Percentiles rank a stretch among this genome's conserved stretches.
phyloP scores from a whole-genome alignment of 2,329 filamentous ascomycete species.

The Alternaria brassicicola region DNA sequence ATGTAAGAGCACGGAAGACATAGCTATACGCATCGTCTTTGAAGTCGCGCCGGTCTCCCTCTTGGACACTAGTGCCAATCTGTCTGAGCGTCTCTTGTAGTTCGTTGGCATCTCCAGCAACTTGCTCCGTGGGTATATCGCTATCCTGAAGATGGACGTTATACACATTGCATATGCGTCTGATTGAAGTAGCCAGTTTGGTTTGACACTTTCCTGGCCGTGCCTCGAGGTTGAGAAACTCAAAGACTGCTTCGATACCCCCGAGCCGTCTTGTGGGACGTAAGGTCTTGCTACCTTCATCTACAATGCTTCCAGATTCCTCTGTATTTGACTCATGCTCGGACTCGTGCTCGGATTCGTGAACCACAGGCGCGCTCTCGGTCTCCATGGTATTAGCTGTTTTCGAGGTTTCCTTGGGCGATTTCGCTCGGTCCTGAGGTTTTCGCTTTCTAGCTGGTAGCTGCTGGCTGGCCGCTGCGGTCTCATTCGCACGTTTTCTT shows the following conservation, averaged over 20 bases:
- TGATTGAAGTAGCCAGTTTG: constrained; percentile 18
- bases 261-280: background rate
- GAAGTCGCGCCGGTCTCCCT: constrained; percentile 17
- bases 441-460: background rate
- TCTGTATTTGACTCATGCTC: background rate
- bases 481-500: background rate
- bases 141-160: constrained; percentile 6
- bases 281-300: background rate
- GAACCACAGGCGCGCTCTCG: background rate
- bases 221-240: constrained; percentile 24
- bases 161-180: constrained; percentile 15
- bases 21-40: constrained; percentile 38
- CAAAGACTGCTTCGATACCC: constrained; percentile 27
- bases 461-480: background rate
- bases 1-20: constrained; percentile 30
- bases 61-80: background rate
- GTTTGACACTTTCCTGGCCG: constrained; percentile 30
- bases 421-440: background rate
- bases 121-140: constrained; percentile 12
- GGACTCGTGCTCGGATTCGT: background rate
- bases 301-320: constrained; percentile 4
- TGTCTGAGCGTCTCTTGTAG: constrained; percentile 17
- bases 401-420: background rate
- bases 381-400: background rate
- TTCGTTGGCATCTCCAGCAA: constrained; percentile 7